Conservation (phyloP, 1,284 basidiomycete species). For the Ganoderma leucocontextum region DNA sequence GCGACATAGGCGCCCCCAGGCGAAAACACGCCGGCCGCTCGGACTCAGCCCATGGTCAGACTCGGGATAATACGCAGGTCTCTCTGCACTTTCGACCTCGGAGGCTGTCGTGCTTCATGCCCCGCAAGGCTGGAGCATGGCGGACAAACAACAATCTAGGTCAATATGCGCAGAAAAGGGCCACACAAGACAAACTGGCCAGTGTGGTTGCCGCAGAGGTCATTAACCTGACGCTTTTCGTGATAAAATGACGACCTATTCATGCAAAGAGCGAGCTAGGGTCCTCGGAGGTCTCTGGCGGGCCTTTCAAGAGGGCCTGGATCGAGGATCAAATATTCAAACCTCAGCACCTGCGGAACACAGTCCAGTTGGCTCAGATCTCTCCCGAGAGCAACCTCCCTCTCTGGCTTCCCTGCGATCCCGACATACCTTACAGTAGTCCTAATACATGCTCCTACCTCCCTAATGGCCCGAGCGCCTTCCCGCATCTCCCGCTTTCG, state of each 20-base stretch:
- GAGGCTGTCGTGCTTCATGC: neutral
- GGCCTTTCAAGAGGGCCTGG: neutral
- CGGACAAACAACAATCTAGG: neutral
- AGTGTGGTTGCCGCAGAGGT: neutral
- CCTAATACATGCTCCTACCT: neutral
- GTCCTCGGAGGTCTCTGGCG: neutral
- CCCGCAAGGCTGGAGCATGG: neutral
- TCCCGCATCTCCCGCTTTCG: neutral
- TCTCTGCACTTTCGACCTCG: neutral
- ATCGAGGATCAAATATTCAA: neutral
- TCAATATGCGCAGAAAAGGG: neutral
- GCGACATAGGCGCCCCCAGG: neutral
- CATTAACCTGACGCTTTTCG: neutral
- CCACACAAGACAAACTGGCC: neutral
- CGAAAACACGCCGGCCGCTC: neutral
- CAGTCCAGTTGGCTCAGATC: too few relatives aligned
- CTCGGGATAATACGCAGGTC: neutral
- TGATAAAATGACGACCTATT: too few relatives aligned
- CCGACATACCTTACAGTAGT: neutral
- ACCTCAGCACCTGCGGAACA: neutral
- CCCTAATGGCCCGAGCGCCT: neutral
- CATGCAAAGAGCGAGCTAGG: neutral
- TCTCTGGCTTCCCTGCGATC: neutral
- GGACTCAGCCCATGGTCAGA: too few relatives aligned
- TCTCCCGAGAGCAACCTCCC: neutral